phyloP scores from a whole-genome alignment of 768 basidiomycete genomes.

The Boletellus sp. region DNA sequence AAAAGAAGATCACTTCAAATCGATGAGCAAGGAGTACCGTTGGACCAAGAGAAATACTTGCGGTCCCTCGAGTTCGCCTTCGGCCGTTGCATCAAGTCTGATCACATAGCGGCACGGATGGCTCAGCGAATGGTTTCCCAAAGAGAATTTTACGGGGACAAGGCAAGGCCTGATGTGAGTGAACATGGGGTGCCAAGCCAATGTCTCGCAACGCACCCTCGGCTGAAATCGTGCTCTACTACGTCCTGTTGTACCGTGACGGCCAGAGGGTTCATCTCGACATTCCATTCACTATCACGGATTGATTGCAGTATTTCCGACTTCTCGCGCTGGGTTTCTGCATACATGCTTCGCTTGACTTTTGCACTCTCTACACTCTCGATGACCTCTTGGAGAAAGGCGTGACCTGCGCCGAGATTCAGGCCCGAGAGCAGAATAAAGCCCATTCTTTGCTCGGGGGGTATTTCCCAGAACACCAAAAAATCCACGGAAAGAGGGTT shows the following conservation, averaged over 20 bases:
- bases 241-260: conserved; percentile 46
- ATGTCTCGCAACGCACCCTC: conserved; percentile 51
- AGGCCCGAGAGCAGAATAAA: conserved; percentile 55
- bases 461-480: conserved; percentile 72
- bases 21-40: conserved; percentile 7
- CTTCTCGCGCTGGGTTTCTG: conserved; percentile 80
- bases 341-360: conserved; percentile 82
- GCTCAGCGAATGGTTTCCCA: conserved; percentile 73
- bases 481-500: conserved; percentile 71
- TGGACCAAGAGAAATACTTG: conserved; percentile 7
- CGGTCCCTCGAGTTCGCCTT: conserved; percentile 21
- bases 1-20: conserved; percentile 40
- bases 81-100: conserved; percentile 35
- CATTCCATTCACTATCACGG: conserved; percentile 68
- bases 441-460: conserved; percentile 57
- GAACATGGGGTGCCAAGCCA: neutral
- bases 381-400: conserved; percentile 57
- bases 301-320: conserved; percentile 64
- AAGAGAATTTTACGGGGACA: conserved; percentile 48
- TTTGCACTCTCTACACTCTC: conserved; percentile 58
- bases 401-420: conserved; percentile 66
- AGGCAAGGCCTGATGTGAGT: conserved; percentile 47
- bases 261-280: conserved; percentile 71
- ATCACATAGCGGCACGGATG: conserved; percentile 57
- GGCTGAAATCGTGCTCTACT: conserved; percentile 60